Base-by-base conservation (phyloP, 805 yeast genomes). In the Yarrowia deformans region DNA sequence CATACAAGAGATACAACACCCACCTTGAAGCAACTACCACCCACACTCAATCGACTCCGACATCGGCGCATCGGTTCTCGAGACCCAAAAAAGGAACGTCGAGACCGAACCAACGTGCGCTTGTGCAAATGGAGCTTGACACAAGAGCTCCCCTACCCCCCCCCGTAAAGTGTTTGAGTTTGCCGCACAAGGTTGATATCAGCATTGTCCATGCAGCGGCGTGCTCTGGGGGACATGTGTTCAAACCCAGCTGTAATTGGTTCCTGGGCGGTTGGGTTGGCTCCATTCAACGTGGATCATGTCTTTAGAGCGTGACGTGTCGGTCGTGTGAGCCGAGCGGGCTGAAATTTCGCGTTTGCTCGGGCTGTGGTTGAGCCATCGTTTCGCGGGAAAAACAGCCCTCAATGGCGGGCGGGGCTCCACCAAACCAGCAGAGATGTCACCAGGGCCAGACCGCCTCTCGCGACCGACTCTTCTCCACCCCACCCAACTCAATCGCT, bases 241-340 rank as follows among this genome's bases (percentile, higher is more conserved):
- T 42, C 34, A 45, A 45, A 60, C 66, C 18, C 52, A 43, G 66
- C 66, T 43, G 52, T 60, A 60, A 60, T 60, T 60, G 66, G 66
- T 45, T 60, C 66, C 66, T 43, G 66, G 42, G 52, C 40, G 40
- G 64, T 58, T 54, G 58, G 58, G 58, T 37, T 8, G 60, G 60
- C 60, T 37, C 14, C 35, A 19, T 37, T 16, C 45, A 54, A 54
- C 60, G 60, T 54, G 60, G 60, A 54, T 54, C 60, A 54, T 54
- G 60, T 54, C 60, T 54, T 37, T 54, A 54, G 64, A 56, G 40
- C 64, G 64, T 56, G 64, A 56, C 64, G 64, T 56, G 64, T 56
- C 64, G 49, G 64, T 60, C 66, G 66, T 60, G 66, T 60, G 66
- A 60, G 60, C 34, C 34, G 60, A 37, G 35, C 45, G 14, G 39